Base-by-base conservation (phyloP, 495 filamentous ascomycete species). In the Penicillium salamii region DNA sequence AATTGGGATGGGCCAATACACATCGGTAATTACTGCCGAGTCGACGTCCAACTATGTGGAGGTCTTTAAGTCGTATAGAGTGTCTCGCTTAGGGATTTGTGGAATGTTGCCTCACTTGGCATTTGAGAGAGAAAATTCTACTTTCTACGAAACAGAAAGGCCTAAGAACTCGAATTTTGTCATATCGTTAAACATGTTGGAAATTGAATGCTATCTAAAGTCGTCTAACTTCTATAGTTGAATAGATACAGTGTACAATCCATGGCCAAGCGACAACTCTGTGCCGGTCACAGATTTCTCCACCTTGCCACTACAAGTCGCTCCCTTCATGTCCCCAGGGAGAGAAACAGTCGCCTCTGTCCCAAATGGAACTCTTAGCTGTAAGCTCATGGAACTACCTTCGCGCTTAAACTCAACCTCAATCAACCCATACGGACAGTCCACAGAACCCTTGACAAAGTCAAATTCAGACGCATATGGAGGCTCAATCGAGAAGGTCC, bases 341-440 rank as follows among this genome's bases (percentile, higher is more conserved):
- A 45, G 15, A 8, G 15, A 50, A 5, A 54, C 52, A 7, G 33
- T 44, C 6, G 46, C 52, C 12, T 34, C 20, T 6, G 52, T 54
- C 15, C 52, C 52, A 49, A 54, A 54, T 1, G 58, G 58, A 12
- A 62, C 55, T 5, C 26, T 44, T 15, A 59, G 14, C 6, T 33
- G 1, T 14, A 52, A 33, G 0, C 7, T 26, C 15, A 52, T 38
- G 3, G 37, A 17, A 0, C 3, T 37, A 1, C 13, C 13, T 13
- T n/a, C 41, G 7, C 59, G 38, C 45, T 46, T 47, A 42, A 62
- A 65, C 5, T 55, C 32, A 18, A 65, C 49, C 3, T 34, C 17
- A 36, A 65, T 65, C 31, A 55, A 23, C 1, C 62, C 62, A 42
- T 56, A 65, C 1, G 62, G 62, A 42, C 53, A 59, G n/a, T 65